Base-by-base conservation (phyloP, 768 basidiomycete genomes). In the Favolaschia claudopus region DNA sequence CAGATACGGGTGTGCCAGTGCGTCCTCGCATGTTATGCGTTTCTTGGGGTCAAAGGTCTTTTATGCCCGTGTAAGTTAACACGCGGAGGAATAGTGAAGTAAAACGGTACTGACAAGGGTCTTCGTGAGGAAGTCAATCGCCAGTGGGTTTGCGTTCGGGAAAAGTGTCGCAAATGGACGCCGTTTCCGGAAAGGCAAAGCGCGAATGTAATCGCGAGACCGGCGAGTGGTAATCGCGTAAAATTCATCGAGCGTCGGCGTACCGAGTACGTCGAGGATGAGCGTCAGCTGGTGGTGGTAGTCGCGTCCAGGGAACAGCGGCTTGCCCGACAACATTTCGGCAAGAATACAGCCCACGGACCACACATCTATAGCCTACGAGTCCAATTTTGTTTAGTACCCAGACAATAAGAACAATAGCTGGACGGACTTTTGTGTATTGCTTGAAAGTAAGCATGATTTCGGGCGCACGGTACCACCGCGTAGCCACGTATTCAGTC, bases 401-500 rank as follows among this genome's bases (percentile, higher is more conserved):
- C 24, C 44, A 58, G 45, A 40, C 36, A 58, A 50, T 55, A 32
- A 63, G 29, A 45, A 54, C 36, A 60, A 50, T 55, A 37, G 62
- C 9, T 12, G 24, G 50, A 39, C 46, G 10, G 33, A 52, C 44
- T 31, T 95, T 95, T 48, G 96, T 96, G 77, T 99, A 99, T 73
- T 97, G 92, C 72, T 97, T 96, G 83, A 98, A 99, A 10, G 95
- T 97, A 48, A 99, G 83, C 97, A 99, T 99, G 78, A 99, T 96
- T 74, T 99, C 97, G 0, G 97, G 97, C 0, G 97, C 97, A 33
- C 97, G 88, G 71, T 99, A 99, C 97, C 97, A 99, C 66, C 97
- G 83, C 24, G 97, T 99, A 2, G 97, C 96, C 45, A 99, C 97
- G 69, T 96, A 96, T 87, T 95, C 93, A 2, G 94, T 96, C 94